Percentiles rank a stretch among this genome's conserved stretches.
These are phyloP conservation scores for Excoecaria agallocha DNA, from an alignment of 345 rosid genomes.

Conservation along the genomic window DNA sequence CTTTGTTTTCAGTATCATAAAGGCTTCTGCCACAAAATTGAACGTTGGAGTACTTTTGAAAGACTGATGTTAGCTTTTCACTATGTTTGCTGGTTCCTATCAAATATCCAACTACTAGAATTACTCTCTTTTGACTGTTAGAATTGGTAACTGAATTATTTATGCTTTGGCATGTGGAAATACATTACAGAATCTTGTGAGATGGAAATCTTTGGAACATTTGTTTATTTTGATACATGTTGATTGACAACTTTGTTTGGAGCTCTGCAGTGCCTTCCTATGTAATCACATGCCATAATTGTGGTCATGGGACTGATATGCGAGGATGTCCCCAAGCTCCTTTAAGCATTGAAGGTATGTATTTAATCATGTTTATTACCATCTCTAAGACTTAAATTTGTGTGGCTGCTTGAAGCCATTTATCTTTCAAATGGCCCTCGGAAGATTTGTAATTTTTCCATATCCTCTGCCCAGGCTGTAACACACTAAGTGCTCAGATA, in stretches of 20 bases:
- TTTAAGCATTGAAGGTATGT: slow-evolving; percentile 59
- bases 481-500: neutral
- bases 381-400: neutral
- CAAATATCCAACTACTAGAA: neutral
- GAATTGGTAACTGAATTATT: neutral
- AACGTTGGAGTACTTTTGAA: neutral
- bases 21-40: neutral
- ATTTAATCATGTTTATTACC: neutral
- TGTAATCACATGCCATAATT: slow-evolving; percentile 69
- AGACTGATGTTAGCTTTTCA: neutral
- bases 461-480: no score
- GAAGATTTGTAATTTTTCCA: neutral
- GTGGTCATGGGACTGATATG: slow-evolving; percentile 95
- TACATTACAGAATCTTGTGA: neutral
- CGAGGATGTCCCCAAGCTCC: slow-evolving; percentile 96
- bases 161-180: neutral
- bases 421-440: neutral
- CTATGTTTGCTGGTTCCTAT: neutral
- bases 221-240: neutral
- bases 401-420: neutral
- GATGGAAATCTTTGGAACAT: neutral
- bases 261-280: slow-evolving; percentile 59
- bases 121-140: neutral
- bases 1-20: neutral
- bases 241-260: slow-evolving; percentile 15